Percentiles rank a stretch among this genome's conserved stretches.
Evolutionary conservation across 768 basidiomycete genomes (phyloP).

Genomic region (Cantharellus anzutake): DNA sequence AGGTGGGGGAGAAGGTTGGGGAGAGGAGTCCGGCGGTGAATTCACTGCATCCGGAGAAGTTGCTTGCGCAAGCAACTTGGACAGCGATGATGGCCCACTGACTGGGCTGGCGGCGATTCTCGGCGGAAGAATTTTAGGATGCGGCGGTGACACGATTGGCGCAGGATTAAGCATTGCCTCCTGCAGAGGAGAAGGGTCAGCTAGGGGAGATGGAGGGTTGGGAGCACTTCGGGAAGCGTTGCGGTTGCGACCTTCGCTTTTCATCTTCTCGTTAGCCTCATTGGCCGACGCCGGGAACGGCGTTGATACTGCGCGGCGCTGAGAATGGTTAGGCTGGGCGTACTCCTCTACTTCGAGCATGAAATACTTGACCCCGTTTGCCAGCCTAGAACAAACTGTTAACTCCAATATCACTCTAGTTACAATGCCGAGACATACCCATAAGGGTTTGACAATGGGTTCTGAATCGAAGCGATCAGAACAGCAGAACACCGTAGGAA

Average conservation of each 20-base stretch:
- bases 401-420: not conserved
- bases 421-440: not conserved
- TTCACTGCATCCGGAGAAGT: not conserved
- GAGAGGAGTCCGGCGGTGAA: not conserved
- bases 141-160: not conserved
- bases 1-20: not conserved
- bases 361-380: conserved; percentile 81
- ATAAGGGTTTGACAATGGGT: conserved; percentile 44
- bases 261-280: conserved; percentile 11
- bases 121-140: not conserved
- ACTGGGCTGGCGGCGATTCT: conserved; percentile 28
- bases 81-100: conserved; percentile 53
- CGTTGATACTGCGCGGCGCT: conserved; percentile 30
- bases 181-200: not conserved
- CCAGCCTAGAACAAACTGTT: conserved; percentile 20
- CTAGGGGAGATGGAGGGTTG: not conserved
- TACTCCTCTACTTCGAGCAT: conserved; percentile 89
- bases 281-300: conserved; percentile 21
- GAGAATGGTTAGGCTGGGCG: conserved; percentile 44
- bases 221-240: not conserved
- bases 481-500: not conserved
- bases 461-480: conserved; percentile 24
- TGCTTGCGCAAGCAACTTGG: conserved; percentile 56
- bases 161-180: not conserved
- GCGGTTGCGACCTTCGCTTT: conserved; percentile 15